Conservation (phyloP, 805 yeast genomes). For the Candida maesae region DNA sequence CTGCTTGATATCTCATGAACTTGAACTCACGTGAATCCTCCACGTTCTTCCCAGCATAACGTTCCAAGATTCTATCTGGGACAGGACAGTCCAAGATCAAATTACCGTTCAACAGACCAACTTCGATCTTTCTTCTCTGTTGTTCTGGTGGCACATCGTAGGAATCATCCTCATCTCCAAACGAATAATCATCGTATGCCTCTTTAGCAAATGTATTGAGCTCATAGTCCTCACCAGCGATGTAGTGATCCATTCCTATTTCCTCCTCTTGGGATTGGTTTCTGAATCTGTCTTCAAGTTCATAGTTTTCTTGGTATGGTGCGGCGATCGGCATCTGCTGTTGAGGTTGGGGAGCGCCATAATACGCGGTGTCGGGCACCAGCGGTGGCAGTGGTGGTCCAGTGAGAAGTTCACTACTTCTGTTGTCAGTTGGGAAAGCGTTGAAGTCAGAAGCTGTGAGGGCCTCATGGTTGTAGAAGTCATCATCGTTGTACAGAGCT, state of each 20-base stretch:
- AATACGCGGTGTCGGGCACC: slow-evolving; percentile 6
- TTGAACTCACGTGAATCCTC: slow-evolving; percentile 58
- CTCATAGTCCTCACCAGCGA: slow-evolving; percentile 27
- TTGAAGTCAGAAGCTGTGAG: slow-evolving; percentile 17
- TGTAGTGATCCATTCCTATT: slow-evolving; percentile 28
- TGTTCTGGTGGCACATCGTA: slow-evolving; percentile 40
- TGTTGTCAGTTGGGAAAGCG: slow-evolving; percentile 22
- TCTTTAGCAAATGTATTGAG: slow-evolving; percentile 24
- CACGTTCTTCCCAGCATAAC: slow-evolving; percentile 41
- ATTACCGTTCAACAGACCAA: slow-evolving; percentile 54
- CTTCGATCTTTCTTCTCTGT: slow-evolving; percentile 33
- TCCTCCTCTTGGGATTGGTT: slow-evolving; percentile 33
- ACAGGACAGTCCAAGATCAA: slow-evolving; percentile 87
- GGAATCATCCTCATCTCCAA: slow-evolving; percentile 41
- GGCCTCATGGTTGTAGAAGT: slow-evolving; percentile 15
- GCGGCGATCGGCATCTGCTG: slow-evolving; percentile 8
- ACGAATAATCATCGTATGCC: slow-evolving; percentile 12
- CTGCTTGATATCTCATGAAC: slow-evolving; percentile 91
- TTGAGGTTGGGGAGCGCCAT: slow-evolving; percentile 5
- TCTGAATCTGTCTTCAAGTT: slow-evolving; percentile 10
- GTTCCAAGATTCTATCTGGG: slow-evolving; percentile 57
- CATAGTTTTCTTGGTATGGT: slow-evolving; percentile 4
- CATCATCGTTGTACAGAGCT: slow-evolving; percentile 13
- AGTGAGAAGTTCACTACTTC: slow-evolving; percentile 6
- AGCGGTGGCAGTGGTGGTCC: slow-evolving; percentile 11